Percentiles rank a stretch among this genome's conserved stretches.
phyloP scores from a whole-genome alignment of 2,329 filamentous ascomycete species.

The Scedosporium boydii region DNA sequence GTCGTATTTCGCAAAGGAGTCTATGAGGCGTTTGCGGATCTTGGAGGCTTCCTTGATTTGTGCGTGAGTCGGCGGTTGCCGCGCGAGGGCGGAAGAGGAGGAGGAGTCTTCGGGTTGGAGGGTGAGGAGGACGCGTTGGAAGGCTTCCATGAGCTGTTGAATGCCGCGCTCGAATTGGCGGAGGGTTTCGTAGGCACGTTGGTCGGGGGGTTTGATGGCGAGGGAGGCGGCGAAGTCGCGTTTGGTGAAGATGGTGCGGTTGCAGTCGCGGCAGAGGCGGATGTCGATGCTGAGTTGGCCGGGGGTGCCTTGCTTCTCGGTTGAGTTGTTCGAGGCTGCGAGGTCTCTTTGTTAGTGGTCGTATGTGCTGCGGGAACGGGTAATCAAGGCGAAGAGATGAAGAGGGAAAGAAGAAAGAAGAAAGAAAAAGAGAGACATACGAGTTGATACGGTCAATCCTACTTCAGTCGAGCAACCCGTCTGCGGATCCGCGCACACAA shows the following conservation, averaged over 20 bases:
- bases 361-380: background rate
- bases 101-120: slow-evolving; percentile 33
- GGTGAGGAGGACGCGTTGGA: slow-evolving; percentile 65
- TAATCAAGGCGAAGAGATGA: too few species aligned
- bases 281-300: slow-evolving; percentile 65
- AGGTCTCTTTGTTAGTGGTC: slow-evolving; percentile 4
- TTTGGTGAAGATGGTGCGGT: slow-evolving; percentile 48
- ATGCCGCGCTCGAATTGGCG: slow-evolving; percentile 85
- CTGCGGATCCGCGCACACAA: slow-evolving; percentile 80
- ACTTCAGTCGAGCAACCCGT: slow-evolving; percentile 82
- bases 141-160: slow-evolving; percentile 67
- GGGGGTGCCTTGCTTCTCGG: slow-evolving; percentile 27
- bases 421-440: too few species aligned
- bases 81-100: slow-evolving; percentile 8
- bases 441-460: slow-evolving; percentile 62
- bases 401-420: too few species aligned
- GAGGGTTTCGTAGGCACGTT: slow-evolving; percentile 74
- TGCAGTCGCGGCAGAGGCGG: slow-evolving; percentile 89
- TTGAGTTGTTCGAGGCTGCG: slow-evolving; percentile 23
- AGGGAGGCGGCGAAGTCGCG: slow-evolving; percentile 70
- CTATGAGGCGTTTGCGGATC: slow-evolving; percentile 79
- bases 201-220: slow-evolving; percentile 58
- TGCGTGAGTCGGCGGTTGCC: slow-evolving; percentile 39
- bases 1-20: slow-evolving; percentile 84
- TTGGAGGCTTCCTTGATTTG: slow-evolving; percentile 82